Conservation (phyloP, 768 basidiomycete genomes). For the Nidularia sp. region DNA sequence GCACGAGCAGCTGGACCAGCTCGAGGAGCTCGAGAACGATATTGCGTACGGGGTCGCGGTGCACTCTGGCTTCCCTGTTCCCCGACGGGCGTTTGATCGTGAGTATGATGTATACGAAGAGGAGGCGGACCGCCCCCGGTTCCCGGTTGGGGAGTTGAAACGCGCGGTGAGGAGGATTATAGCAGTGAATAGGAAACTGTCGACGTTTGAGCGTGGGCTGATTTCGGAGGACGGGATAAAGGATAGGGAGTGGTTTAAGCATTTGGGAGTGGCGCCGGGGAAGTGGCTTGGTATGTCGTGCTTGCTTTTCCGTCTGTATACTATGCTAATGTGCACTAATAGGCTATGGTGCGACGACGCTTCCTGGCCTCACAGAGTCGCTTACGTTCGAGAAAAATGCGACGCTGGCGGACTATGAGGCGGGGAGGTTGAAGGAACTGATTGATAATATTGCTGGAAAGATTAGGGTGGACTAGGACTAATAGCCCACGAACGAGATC, state of each 20-base stretch:
- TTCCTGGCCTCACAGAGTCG: slow-evolving; percentile 78
- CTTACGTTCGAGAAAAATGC: slow-evolving; percentile 65
- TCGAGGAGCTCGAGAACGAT: not conserved
- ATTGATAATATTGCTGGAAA: not conserved
- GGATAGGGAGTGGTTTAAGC: slow-evolving; percentile 81
- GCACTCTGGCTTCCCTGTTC: slow-evolving; percentile 1
- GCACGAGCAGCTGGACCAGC: not conserved
- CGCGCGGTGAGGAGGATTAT: slow-evolving; percentile 56
- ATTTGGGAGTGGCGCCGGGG: slow-evolving; percentile 84
- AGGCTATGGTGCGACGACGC: slow-evolving; percentile 84
- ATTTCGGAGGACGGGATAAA: slow-evolving; percentile 74
- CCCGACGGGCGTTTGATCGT: not conserved
- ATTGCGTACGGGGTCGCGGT: not conserved
- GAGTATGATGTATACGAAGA: not conserved
- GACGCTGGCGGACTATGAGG: slow-evolving; percentile 59
- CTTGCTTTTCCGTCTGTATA: not conserved
- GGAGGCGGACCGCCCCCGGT: slow-evolving; percentile 15
- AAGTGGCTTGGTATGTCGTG: slow-evolving; percentile 63
- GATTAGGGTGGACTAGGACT: not conserved
- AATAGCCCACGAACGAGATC: not conserved
- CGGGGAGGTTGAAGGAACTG: slow-evolving; percentile 46
- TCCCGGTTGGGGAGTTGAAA: slow-evolving; percentile 40
- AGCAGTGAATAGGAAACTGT: slow-evolving; percentile 62
- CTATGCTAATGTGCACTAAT: not conserved
- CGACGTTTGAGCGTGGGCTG: slow-evolving; percentile 74